Evolutionary conservation across 768 basidiomycete species (phyloP).

Genomic region (Hortiboletus campestris): DNA sequence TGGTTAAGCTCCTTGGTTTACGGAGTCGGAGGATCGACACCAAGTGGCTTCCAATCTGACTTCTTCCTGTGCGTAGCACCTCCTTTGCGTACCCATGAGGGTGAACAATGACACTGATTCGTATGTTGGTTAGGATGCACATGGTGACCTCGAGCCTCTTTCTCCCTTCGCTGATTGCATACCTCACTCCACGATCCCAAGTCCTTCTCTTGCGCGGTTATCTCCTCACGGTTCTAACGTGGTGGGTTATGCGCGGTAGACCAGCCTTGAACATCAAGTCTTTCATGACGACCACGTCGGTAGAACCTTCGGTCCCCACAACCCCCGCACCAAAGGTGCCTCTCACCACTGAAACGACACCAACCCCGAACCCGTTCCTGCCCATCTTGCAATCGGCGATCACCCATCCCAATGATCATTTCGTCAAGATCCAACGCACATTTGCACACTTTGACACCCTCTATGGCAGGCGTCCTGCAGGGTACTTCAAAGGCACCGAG

Average conservation of each 20-base stretch:
- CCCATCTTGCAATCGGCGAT: conserved; percentile 38
- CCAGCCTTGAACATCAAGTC: conserved; percentile 29
- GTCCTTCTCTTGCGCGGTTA: conserved; percentile 29
- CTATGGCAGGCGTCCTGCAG: conserved; percentile 24
- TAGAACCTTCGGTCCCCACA: conserved; percentile 10
- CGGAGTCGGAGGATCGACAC: conserved; percentile 53
- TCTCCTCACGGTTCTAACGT: conserved; percentile 22
- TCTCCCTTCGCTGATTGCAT: conserved; percentile 21
- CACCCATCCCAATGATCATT: conserved; percentile 33
- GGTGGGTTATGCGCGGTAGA: conserved; percentile 31
- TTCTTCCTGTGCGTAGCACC: conserved; percentile 49
- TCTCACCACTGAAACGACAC: conserved; percentile 5
- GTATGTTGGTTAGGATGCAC: conserved; percentile 18
- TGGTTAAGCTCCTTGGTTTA: conserved; percentile 57
- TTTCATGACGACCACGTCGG: conserved; percentile 28
- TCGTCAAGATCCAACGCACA: conserved; percentile 31
- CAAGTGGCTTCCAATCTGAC: conserved; percentile 39
- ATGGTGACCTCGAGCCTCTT: conserved; percentile 30
- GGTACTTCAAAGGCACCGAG: conserved; percentile 28
- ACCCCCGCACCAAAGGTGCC: neutral
- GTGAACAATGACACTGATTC: neutral
- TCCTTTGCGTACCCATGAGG: neutral
- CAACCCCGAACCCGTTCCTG: conserved; percentile 38
- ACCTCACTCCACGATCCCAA: conserved; percentile 12
- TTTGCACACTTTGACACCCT: conserved; percentile 32